Evolutionary conservation across 1,284 basidiomycete genomes (phyloP), one percentile per base, ranked within the genome.

Genomic region (Sanghuangporus baumii): DNA sequence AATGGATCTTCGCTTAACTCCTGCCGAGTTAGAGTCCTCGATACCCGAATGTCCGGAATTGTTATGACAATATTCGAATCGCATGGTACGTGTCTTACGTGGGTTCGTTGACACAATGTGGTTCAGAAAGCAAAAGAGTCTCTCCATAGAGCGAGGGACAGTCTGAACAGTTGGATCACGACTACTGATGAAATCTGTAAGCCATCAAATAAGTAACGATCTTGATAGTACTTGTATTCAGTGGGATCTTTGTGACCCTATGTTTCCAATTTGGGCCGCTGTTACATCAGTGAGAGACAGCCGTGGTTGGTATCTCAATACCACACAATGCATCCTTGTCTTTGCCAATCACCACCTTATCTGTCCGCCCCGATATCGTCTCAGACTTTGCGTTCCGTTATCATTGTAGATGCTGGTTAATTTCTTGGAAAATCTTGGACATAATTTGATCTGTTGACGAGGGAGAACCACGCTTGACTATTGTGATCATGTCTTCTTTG

Each of bases 291-390:
- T 37, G 16, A 46, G 40, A 37, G 38, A 40, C 38, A 57, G 55
- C 55, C 55, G 55, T 41, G 3, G 14, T 20, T 26, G 38, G 38
- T 46, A 46, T 46, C 40, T 9, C n/a, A 46, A 51, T 23, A 46
- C 26, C 55, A 57, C 55, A 57, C 38, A 14, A 57, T 57, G 55
- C 40, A 11, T 20, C 41, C 14, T 57, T 57, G 55, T 57, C 55
- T 46, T 40, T 57, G 37, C 31, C 55, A 20, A 57, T 41, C 38
- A 57, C 55, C 38, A 46, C n/a, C 40, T 9, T 26, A 23, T 16
- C 55, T 26, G 20, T 46, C 55, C 31, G 38, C n/a, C 26, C 18
- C 1, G 1, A 26, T 26, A 51, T 51, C 48, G 23, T 26, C n/a
- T 26, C n/a, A 11, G 20, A 23, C 20, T 26, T 23, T 51, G 26